phyloP scores from a whole-genome alignment of 345 rosid species.

The Conringia planisiliqua region DNA sequence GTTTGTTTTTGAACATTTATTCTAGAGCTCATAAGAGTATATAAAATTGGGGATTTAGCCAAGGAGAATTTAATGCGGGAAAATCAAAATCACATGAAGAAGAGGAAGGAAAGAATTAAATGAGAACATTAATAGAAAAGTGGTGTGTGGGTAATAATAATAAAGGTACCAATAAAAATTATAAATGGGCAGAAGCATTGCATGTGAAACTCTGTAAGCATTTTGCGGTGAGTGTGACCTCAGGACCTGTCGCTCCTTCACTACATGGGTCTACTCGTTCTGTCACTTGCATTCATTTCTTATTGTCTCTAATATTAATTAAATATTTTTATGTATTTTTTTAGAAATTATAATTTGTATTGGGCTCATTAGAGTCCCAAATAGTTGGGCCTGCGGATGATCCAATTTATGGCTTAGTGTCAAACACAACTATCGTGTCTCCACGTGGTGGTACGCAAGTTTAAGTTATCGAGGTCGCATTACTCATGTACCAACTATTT shows the following conservation, averaged over 20 bases:
- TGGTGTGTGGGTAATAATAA: slow-evolving; percentile 14
- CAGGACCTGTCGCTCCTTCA: slow-evolving; percentile 31
- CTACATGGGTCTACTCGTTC: slow-evolving; percentile 25
- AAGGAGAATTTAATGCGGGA: not conserved
- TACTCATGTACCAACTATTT: no score
- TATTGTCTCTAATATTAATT: not conserved
- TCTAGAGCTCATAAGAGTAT: not conserved
- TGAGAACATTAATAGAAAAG: slow-evolving; percentile 22
- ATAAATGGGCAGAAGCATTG: slow-evolving; percentile 30
- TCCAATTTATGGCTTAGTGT: not conserved
- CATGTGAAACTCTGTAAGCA: slow-evolving; percentile 35
- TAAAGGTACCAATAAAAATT: not conserved
- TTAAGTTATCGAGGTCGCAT: not conserved
- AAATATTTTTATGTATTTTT: not conserved
- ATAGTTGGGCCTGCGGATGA: not conserved
- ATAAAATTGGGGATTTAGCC: not conserved
- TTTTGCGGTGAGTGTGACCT: slow-evolving; percentile 30
- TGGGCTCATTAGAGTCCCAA: not conserved
- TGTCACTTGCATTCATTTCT: slow-evolving; percentile 13
- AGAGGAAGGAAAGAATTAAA: slow-evolving; percentile 14
- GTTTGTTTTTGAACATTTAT: slow-evolving; percentile 8
- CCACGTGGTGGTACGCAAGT: not conserved
- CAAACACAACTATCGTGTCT: not conserved
- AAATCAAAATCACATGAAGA: slow-evolving; percentile 19
- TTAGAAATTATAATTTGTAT: not conserved